Conservation (phyloP, 2,329 filamentous ascomycete species). For the Ilyonectria destructans region DNA sequence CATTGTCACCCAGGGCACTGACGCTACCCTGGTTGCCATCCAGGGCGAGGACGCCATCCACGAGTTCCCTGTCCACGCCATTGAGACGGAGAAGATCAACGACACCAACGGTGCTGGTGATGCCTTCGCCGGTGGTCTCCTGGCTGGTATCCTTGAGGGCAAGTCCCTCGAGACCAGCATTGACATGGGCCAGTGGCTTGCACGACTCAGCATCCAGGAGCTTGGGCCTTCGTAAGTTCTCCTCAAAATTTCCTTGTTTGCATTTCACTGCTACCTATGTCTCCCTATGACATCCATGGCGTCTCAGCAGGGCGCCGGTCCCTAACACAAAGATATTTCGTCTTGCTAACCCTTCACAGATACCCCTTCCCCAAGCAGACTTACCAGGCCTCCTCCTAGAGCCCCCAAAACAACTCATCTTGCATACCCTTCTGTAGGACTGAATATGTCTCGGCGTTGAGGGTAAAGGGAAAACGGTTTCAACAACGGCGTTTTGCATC, state of each 20-base stretch:
- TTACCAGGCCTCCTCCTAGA: conserved; percentile 70
- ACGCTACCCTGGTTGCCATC: conserved; percentile 88
- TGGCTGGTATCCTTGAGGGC: conserved; percentile 89
- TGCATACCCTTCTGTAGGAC: conserved; percentile 45
- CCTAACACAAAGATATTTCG: conserved; percentile 28
- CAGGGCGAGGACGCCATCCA: conserved; percentile 80
- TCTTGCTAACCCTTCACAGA: conserved; percentile 60
- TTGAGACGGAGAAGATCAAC: conserved; percentile 84
- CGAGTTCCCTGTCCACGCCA: conserved; percentile 86
- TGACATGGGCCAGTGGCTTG: conserved; percentile 97
- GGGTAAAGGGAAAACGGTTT: conserved; percentile 64
- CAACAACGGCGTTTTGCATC: conserved; percentile 68
- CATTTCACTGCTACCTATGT: conserved; percentile 36
- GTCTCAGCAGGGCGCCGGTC: conserved; percentile 35
- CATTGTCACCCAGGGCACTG: conserved; percentile 95
- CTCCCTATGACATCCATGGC: conserved; percentile 35
- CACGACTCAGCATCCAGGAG: conserved; percentile 93
- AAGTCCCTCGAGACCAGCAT: conserved; percentile 84
- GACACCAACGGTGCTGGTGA: conserved; percentile 98
- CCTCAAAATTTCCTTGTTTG: conserved; percentile 31
- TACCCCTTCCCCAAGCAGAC: conserved; percentile 88
- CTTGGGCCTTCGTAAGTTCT: conserved; percentile 91
- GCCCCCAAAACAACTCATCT: conserved; percentile 43
- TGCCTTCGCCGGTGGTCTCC: conserved; percentile 95
- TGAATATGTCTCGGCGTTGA: conserved; percentile 61